Percentiles rank a stretch among this genome's conserved stretches.
Conservation (phyloP, 2,329 filamentous ascomycete species). For the Diaporthe eres region DNA sequence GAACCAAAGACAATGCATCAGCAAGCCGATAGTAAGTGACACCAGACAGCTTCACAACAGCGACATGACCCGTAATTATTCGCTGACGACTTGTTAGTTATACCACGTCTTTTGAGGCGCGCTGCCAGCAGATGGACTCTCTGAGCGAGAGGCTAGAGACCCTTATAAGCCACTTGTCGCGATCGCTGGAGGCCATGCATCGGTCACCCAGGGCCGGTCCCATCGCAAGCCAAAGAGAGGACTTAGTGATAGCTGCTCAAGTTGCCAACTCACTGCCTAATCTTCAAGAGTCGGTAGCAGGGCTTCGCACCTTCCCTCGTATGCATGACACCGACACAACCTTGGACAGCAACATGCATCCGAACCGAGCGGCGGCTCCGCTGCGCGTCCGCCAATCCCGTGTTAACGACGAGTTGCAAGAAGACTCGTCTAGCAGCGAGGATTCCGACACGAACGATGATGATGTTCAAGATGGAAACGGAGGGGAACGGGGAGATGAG, state of each 20-base stretch:
- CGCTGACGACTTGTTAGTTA: neutral
- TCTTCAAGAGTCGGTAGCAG: neutral
- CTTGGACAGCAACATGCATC: neutral
- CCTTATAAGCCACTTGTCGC: neutral
- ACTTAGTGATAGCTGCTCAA: neutral
- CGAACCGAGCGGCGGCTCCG: neutral
- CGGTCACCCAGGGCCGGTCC: neutral
- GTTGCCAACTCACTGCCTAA: too few species aligned
- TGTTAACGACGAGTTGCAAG: neutral
- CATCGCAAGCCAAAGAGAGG: neutral
- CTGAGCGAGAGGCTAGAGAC: neutral
- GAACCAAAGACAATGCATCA: slow-evolving; percentile 15
- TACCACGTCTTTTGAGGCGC: neutral
- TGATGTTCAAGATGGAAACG: neutral
- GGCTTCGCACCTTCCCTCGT: too few species aligned
- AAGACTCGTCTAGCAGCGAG: neutral
- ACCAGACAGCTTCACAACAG: neutral
- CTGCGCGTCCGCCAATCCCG: neutral
- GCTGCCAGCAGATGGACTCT: neutral
- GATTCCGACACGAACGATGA: too few species aligned
- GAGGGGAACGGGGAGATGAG: neutral
- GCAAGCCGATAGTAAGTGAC: slow-evolving; percentile 4
- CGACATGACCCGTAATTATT: too few species aligned
- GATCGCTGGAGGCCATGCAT: neutral
- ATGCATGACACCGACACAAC: neutral